phyloP scores from a whole-genome alignment of 805 yeast genomes.

The Spathaspora sp. region DNA sequence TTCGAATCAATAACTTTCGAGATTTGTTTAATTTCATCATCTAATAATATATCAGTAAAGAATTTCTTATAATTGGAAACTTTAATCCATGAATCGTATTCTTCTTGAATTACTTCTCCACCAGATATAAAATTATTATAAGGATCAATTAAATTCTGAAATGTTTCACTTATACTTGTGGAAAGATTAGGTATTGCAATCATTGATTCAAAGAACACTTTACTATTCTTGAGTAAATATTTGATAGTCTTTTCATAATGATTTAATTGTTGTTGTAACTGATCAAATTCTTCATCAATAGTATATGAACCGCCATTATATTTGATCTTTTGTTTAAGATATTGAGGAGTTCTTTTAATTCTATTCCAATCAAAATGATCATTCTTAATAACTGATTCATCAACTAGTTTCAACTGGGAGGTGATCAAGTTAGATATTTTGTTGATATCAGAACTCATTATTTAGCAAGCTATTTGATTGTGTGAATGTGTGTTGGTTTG shows the following conservation, averaged over 20 bases:
- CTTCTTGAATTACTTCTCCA: conserved; percentile 9
- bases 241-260: conserved; percentile 13
- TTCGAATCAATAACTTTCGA: conserved; percentile 10
- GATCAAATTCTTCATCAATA: conserved; percentile 37
- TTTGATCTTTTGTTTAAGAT: conserved; percentile 24
- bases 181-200: neutral
- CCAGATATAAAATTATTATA: conserved; percentile 4
- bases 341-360: conserved; percentile 29
- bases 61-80: conserved; percentile 3
- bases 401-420: conserved; percentile 3
- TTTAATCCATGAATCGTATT: conserved; percentile 14
- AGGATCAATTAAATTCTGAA: conserved; percentile 8
- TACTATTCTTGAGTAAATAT: conserved; percentile 13
- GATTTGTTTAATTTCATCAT: conserved; percentile 11
- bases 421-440: conserved; percentile 6
- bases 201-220: neutral
- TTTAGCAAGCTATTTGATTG: too few species aligned
- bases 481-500: neutral
- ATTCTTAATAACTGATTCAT: conserved; percentile 4
- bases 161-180: conserved; percentile 2
- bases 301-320: conserved; percentile 21
- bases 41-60: conserved; percentile 2
- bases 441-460: conserved; percentile 5
- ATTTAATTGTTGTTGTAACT: conserved; percentile 16
- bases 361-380: conserved; percentile 21